A percentile compares a stretch with the other conserved stretches of the same genome.
phyloP scores from a whole-genome alignment of 2,329 filamentous ascomycete genomes.

The Arthrocladium fulminans region DNA sequence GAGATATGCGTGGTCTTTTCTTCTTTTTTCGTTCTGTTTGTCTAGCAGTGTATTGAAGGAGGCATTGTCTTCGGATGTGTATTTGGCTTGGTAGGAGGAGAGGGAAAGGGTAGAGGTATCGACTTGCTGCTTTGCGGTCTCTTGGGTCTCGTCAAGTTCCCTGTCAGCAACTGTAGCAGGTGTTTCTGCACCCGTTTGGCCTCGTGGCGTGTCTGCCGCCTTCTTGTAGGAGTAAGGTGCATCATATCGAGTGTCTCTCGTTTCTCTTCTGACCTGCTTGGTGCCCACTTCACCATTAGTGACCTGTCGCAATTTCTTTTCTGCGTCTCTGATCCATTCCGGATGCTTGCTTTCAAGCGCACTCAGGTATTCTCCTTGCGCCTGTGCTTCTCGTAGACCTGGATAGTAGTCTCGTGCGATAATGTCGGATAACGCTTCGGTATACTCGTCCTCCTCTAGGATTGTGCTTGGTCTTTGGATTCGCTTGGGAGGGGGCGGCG shows the following conservation, averaged over 20 bases:
- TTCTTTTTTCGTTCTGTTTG: slow-evolving; percentile 74
- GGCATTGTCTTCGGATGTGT: slow-evolving; percentile 96
- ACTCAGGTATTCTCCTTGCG: slow-evolving; percentile 84
- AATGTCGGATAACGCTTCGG: slow-evolving; percentile 80
- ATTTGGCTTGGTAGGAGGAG: slow-evolving; percentile 77
- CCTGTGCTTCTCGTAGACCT: slow-evolving; percentile 73
- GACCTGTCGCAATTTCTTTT: slow-evolving; percentile 60
- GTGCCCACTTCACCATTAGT: slow-evolving; percentile 43
- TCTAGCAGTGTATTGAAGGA: slow-evolving; percentile 90
- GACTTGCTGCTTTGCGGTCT: slow-evolving; percentile 42
- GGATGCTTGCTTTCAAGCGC: slow-evolving; percentile 78
- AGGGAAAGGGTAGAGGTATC: slow-evolving; percentile 69
- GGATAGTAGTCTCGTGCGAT: slow-evolving; percentile 97
- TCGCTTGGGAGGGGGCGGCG: slow-evolving; percentile 72
- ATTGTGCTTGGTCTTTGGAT: slow-evolving; percentile 85
- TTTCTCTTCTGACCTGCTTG: slow-evolving; percentile 22
- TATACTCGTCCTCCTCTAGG: slow-evolving; percentile 90
- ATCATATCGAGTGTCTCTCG: slow-evolving; percentile 8
- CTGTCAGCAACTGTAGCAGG: slow-evolving; percentile 40
- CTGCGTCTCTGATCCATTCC: slow-evolving; percentile 77
- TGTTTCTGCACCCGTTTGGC: slow-evolving; percentile 41
- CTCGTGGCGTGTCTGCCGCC: slow-evolving; percentile 17
- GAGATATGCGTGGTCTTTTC: slow-evolving; percentile 80
- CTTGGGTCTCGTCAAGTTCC: slow-evolving; percentile 31
- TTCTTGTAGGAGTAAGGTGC: slow-evolving; percentile 3